phyloP scores from a whole-genome alignment of 2,329 filamentous ascomycete genomes.

The Fusarium papillatum region DNA sequence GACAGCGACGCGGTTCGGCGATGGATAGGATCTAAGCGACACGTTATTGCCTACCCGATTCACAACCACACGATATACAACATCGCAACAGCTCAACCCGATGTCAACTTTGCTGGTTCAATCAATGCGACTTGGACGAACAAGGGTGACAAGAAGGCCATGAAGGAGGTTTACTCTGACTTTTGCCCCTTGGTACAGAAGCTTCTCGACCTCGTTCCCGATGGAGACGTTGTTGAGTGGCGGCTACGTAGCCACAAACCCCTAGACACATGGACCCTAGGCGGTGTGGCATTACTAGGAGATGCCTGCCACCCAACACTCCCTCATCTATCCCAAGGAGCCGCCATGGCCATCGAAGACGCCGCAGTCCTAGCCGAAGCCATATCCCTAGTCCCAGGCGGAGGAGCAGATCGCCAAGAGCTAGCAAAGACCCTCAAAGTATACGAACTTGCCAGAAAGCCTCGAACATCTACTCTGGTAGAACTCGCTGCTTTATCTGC shows the following conservation, averaged over 20 bases:
- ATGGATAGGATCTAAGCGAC: slow-evolving; percentile 24
- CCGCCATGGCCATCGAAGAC: slow-evolving; percentile 25
- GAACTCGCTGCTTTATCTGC: slow-evolving; percentile 14
- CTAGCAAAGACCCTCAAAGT: background rate
- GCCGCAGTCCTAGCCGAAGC: slow-evolving; percentile 4
- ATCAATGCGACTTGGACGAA: slow-evolving; percentile 29
- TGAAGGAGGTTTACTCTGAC: slow-evolving; percentile 22
- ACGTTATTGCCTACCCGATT: slow-evolving; percentile 27
- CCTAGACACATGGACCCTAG: slow-evolving; percentile 10
- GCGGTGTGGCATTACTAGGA: slow-evolving; percentile 9
- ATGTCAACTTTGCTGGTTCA: slow-evolving; percentile 21
- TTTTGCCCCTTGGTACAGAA: slow-evolving; percentile 13
- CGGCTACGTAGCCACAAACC: slow-evolving; percentile 17
- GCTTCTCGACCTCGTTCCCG: slow-evolving; percentile 12
- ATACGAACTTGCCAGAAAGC: slow-evolving; percentile 8
- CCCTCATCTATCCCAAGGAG: slow-evolving; percentile 17
- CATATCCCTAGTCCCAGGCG: background rate
- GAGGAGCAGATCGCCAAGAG: background rate
- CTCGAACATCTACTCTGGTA: slow-evolving; percentile 10
- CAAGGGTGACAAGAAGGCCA: slow-evolving; percentile 19
- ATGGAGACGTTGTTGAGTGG: slow-evolving; percentile 22
- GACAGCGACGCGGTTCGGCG: slow-evolving; percentile 7
- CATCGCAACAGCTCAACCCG: slow-evolving; percentile 13
- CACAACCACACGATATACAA: slow-evolving; percentile 30
- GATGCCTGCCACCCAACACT: slow-evolving; percentile 22